Percentiles rank a stretch among this genome's conserved stretches.
Evolutionary conservation across 2,329 filamentous ascomycete species (phyloP).

Genomic region (Trichoderma semiorbis): DNA sequence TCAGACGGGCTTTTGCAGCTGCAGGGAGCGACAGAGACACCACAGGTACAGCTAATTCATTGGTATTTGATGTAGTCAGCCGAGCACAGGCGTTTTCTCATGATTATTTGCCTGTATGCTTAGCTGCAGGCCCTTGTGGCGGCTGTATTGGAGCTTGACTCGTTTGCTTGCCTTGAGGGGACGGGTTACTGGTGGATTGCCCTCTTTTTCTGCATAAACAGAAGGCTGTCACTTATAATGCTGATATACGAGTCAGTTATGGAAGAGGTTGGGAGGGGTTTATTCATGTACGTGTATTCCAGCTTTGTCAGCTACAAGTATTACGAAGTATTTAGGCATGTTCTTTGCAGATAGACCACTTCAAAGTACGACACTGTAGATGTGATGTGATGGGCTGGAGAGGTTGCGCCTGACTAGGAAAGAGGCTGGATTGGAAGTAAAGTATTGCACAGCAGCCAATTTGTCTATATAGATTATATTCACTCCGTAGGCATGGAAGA

Average conservation of each 20-base stretch:
- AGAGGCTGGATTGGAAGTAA: background rate
- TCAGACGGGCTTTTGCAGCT: slow-evolving; percentile 23
- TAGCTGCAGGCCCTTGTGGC: background rate
- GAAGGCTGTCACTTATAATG: background rate
- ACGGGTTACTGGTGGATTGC: background rate
- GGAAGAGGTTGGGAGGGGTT: background rate
- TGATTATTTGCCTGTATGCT: background rate
- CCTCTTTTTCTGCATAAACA: background rate
- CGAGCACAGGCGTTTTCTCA: background rate
- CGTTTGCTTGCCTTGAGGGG: background rate
- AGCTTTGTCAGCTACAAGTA: background rate
- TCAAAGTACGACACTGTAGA: background rate
- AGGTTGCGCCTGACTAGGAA: background rate
- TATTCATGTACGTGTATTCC: background rate
- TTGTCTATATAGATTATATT: background rate
- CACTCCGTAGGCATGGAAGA: background rate
- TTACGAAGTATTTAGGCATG: background rate
- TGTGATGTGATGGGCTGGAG: background rate
- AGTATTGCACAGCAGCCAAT: background rate
- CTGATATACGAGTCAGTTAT: background rate
- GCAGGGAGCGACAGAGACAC: slow-evolving; percentile 7
- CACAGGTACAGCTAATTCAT: background rate
- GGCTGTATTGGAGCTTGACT: background rate
- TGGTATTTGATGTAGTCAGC: background rate
- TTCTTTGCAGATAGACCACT: background rate